Percentiles rank a stretch among this genome's conserved stretches.
Evolutionary conservation across 352 stramenopile species (phyloP).

Genomic region (Peronosclerospora sorghi): DNA sequence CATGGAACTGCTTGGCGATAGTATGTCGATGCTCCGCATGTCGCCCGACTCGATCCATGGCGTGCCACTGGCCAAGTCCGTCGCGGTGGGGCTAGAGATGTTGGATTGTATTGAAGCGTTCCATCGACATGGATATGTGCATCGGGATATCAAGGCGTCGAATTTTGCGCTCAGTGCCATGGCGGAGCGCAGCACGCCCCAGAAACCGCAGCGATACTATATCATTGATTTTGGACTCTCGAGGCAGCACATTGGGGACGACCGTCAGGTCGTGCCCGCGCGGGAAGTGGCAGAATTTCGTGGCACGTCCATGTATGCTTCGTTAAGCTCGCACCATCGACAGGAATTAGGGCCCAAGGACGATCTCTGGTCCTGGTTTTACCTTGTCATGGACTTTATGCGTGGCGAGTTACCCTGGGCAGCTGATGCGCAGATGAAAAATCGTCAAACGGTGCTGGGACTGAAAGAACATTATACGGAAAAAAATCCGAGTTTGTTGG

Average conservation of each 20-base stretch:
- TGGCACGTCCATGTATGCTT: conserved; percentile 85
- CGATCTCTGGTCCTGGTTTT: conserved; percentile 86
- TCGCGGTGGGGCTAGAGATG: conserved; percentile 76
- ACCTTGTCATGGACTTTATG: conserved; percentile 83
- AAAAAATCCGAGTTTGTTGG: conserved; percentile 46
- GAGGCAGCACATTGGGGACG: conserved; percentile 58
- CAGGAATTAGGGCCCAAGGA: conserved; percentile 77
- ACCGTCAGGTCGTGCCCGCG: conserved; percentile 46
- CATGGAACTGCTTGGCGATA: conserved; percentile 82
- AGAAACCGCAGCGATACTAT: conserved; percentile 47
- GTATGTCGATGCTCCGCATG: conserved; percentile 81
- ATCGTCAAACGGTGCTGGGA: conserved; percentile 63
- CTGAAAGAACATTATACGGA: conserved; percentile 83
- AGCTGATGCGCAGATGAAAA: conserved; percentile 72
- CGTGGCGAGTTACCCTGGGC: conserved; percentile 78
- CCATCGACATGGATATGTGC: conserved; percentile 77
- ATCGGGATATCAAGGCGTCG: conserved; percentile 84
- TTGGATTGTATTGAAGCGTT: conserved; percentile 82
- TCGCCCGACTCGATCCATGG: conserved; percentile 71
- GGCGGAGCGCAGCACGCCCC: conserved; percentile 25
- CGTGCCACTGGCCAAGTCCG: conserved; percentile 56
- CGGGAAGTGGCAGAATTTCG: conserved; percentile 70
- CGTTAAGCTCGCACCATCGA: conserved; percentile 66
- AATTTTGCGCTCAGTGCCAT: conserved; percentile 71
- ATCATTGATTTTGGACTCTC: conserved; percentile 83